Conservation (phyloP, 768 basidiomycete genomes). For the Mycena venus region DNA sequence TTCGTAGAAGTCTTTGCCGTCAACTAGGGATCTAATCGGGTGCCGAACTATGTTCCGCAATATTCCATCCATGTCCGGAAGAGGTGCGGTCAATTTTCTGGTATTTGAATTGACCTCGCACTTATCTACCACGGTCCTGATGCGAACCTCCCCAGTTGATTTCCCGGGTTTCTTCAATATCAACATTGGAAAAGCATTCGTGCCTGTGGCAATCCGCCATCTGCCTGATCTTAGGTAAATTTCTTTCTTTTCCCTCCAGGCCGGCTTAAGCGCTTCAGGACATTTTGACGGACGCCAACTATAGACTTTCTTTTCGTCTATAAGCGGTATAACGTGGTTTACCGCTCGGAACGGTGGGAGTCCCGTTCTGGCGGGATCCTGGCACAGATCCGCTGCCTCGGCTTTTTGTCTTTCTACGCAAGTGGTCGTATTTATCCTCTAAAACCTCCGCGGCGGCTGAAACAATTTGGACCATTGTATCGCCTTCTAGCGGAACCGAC, state of each 20-base stretch:
- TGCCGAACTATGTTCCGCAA: slow-evolving; percentile 38
- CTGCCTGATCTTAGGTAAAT: no score
- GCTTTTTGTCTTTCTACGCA: slow-evolving; percentile 21
- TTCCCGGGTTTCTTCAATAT: slow-evolving; percentile 40
- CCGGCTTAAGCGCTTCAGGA: no score
- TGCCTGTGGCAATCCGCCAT: no score
- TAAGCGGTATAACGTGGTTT: no score
- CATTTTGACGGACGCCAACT: background rate
- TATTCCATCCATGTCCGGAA: no score
- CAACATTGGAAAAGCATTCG: no score
- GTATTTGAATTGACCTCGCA: slow-evolving; percentile 49
- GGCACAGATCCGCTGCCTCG: slow-evolving; percentile 34
- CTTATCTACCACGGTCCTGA: slow-evolving; percentile 43
- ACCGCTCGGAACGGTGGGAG: no score
- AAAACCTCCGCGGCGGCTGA: slow-evolving; percentile 21
- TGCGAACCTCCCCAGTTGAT: slow-evolving; percentile 3
- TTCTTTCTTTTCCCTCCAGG: no score
- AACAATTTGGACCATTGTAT: slow-evolving; percentile 1
- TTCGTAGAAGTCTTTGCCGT: no score
- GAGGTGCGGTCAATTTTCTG: no score
- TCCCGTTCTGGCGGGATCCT: no score
- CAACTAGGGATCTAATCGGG: slow-evolving; percentile 41
- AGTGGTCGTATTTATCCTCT: slow-evolving; percentile 12
- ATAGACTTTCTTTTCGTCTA: no score
- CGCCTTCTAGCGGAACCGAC: slow-evolving; percentile 25